Evolutionary conservation across 306 rosid species (phyloP).

Genomic region (Coriaria nepalensis): DNA sequence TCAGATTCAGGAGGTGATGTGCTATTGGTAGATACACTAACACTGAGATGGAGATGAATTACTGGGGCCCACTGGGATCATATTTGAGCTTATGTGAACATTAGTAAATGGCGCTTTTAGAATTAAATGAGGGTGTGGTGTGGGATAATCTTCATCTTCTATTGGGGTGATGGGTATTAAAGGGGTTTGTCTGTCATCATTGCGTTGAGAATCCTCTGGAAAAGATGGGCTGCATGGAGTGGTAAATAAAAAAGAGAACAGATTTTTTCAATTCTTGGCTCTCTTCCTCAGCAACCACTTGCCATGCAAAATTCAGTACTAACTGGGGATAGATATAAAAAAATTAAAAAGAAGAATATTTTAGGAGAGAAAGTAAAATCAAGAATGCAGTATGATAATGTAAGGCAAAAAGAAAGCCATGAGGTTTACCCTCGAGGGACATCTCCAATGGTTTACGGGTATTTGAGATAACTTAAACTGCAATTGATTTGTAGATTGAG

Average conservation of each 20-base stretch:
- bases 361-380: too few species aligned
- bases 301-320: conserved; percentile 47
- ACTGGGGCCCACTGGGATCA: conserved; percentile 15
- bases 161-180: conserved; percentile 68
- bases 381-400: too few species aligned
- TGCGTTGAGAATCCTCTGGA: conserved; percentile 20
- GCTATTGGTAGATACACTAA: conserved; percentile 9
- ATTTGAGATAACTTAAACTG: conserved; percentile 56
- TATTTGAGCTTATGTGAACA: conserved; percentile 18
- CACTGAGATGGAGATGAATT: conserved; percentile 13
- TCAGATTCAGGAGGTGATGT: conserved; percentile 24
- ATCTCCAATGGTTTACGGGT: conserved; percentile 55
- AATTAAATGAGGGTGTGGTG: conserved; percentile 19
- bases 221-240: conserved; percentile 42
- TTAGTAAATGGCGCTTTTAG: conserved; percentile 8
- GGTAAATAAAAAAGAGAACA: neutral
- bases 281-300: conserved; percentile 86
- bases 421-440: conserved; percentile 51
- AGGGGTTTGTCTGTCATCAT: conserved; percentile 24
- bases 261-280: conserved; percentile 43
- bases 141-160: conserved; percentile 71
- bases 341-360: conserved; percentile 5
- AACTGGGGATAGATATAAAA: conserved; percentile 32
- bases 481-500: conserved; percentile 35
- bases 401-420: neutral